Base-by-base conservation (phyloP, 257 asterid genomes). In the Cynanchum wilfordii region DNA sequence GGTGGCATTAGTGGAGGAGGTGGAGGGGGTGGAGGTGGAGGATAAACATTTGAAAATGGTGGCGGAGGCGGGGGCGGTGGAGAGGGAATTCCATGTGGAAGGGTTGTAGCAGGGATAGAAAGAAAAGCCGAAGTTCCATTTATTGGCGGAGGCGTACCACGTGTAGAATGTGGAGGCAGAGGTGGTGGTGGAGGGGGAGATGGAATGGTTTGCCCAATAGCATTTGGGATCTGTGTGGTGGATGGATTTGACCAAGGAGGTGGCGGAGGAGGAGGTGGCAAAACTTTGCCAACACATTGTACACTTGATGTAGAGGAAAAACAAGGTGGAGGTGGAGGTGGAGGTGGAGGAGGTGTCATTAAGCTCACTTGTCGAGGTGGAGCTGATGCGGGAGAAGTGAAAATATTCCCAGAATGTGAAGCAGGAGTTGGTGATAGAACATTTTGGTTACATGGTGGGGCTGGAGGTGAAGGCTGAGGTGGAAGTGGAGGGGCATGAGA, bases 261-360 rank as follows among this genome's bases (percentile, higher is more conserved):
- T 13, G 87, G 83, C 17, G 91, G 85, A 68, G 87, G 86, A 5
- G 87, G 81, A n/a, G 86, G 87, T 7, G 80, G 81, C 70, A 74
- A 73, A 54, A 70, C 78, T 71, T 75, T 78, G 71, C 79, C 77
- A 73, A 55, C 71, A 79, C 68, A 75, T 16, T 73, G 82, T 71
- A 68, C 66, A 47, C 44, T 79, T 70, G 84, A 79, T 73, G 79
- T 75, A 57, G 68, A 54, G 68, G 73, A 67, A 75, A 79, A 79
- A 11, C 72, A 65, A 49, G 82, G 78, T 0, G 81, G 82, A 45
- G 83, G 70, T 5, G 78, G 84, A 9, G 89, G 74, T 1, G 71
- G 73, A 12, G 82, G 83, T 5, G 57, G 79, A 20, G 69, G 73
- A 22, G 76, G 73, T 73, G 64, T 72, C 73, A 76, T 76, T 45